A percentile compares a stretch with the other conserved stretches of the same genome.
phyloP scores from a whole-genome alignment of 257 asterid genomes.

The Cynanchum wilfordii region DNA sequence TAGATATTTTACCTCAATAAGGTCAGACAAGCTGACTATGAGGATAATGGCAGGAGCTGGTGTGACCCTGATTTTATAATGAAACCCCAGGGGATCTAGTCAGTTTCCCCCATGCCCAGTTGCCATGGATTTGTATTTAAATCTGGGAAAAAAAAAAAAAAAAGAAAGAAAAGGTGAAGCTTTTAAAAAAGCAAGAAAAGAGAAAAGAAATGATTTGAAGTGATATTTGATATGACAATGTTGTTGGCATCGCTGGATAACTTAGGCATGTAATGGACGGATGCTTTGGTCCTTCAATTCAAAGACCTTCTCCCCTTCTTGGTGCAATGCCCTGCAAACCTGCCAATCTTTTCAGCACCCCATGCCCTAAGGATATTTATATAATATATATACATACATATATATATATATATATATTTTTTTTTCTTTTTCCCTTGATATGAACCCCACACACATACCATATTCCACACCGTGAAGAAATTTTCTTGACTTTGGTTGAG shows the following conservation, averaged over 20 bases:
- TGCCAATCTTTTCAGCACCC: constrained; percentile 8
- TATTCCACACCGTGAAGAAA: not conserved
- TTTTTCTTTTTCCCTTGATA: not conserved
- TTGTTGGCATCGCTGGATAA: constrained; percentile 10
- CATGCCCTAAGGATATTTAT: not conserved
- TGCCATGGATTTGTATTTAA: not conserved
- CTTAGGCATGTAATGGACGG: constrained; percentile 2
- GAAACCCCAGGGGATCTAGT: not conserved
- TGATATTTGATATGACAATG: constrained; percentile 42
- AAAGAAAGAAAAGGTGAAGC: not conserved
- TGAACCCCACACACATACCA: not conserved
- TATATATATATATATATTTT: too few relatives aligned
- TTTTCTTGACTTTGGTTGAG: not conserved
- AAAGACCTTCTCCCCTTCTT: not conserved
- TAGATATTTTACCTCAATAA: not conserved
- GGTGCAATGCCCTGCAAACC: not conserved
- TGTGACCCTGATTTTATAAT: not conserved
- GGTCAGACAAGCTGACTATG: constrained; percentile 11
- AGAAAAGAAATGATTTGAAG: constrained; percentile 25
- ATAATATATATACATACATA: too few relatives aligned
- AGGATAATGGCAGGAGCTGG: constrained; percentile 13
- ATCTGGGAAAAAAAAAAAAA: not conserved
- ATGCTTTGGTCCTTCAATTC: not conserved
- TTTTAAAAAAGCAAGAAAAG: not conserved
- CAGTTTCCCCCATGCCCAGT: constrained; percentile 12